Percentiles rank a stretch among this genome's conserved stretches.
Conservation (phyloP, 495 filamentous ascomycete genomes). For the Immersiella caudata region DNA sequence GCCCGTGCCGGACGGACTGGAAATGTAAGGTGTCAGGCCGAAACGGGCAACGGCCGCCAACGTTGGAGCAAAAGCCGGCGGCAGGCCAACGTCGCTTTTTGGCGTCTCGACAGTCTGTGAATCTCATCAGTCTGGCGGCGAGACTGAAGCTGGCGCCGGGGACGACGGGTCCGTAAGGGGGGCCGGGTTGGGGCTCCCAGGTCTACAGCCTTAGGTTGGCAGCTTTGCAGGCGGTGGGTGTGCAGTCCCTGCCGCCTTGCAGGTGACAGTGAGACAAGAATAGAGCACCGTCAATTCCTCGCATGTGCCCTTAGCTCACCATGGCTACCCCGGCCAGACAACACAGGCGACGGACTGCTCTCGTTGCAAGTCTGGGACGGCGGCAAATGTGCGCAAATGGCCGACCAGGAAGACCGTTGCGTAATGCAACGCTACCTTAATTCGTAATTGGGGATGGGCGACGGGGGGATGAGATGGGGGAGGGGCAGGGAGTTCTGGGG, state of each 20-base stretch:
- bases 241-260: neutral
- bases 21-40: neutral
- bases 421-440: constrained; percentile 19
- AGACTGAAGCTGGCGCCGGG: no score
- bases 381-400: neutral
- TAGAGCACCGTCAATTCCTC: neutral
- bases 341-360: neutral
- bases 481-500: constrained; percentile 3
- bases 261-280: neutral
- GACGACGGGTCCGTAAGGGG: no score
- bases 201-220: no score
- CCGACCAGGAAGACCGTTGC: constrained; percentile 7
- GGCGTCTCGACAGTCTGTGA: no score
- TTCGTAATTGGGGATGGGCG: constrained; percentile 8
- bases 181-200: neutral
- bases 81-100: neutral
- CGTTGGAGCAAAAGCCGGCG: neutral
- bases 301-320: constrained; percentile 6
- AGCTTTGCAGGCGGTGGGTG: neutral
- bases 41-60: neutral
- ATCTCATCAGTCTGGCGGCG: neutral
- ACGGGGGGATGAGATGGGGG: neutral
- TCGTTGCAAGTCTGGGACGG: neutral
- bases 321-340: neutral
- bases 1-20: neutral